Evolutionary conservation across 1,139 yeast genomes (phyloP), one percentile per base, ranked within the genome.

Genomic region (Debaryomyces psychrophilus): DNA sequence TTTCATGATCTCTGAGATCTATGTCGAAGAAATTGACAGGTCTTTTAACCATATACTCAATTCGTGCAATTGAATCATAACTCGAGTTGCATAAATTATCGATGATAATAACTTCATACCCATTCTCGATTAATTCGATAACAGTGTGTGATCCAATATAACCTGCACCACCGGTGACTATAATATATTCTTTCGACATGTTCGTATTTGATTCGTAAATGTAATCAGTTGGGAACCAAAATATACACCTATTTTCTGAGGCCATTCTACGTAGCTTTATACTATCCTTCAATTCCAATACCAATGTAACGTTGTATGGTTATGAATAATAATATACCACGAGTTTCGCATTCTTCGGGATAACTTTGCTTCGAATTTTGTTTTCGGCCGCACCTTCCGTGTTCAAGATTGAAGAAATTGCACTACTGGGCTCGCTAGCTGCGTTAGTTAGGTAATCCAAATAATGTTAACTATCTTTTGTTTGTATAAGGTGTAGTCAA

Each of bases 81-180:
- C 85, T 77, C 5, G 95, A 84, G 60, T 85, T 87, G 58, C 76
- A 69, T 50, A 86, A 72, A 61, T 85, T 85, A 64, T 88, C 96
- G 31, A 84, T 81, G 42, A 88, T 77, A 17, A 88, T 83, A 26
- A 87, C 90, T 40, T 83, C 76, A 59, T 83, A 79, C 31, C 89
- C 89, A 45, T 81, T 76, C 53, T 81, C 76, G 47, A 86, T 63
- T 47, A 87, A 74, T 55, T 84, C 87, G 31, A 85, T 79, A 6
- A 83, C 86, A 2, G 93, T 85, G 61, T 87, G 95, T 14, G 93
- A 85, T 23, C 95, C 95, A 59, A 88, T 87, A 66, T 88, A 88
- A 27, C 96, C 95, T 28, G 95, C 90, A 46, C 95, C 95, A 40
- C 95, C 95, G 27, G 95, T 86, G 29, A 88, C 92, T 48, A 87